A percentile compares a stretch with the other conserved stretches of the same genome.
Conservation (phyloP, 495 filamentous ascomycete species). For the Melanomma pulvis-pyrius region DNA sequence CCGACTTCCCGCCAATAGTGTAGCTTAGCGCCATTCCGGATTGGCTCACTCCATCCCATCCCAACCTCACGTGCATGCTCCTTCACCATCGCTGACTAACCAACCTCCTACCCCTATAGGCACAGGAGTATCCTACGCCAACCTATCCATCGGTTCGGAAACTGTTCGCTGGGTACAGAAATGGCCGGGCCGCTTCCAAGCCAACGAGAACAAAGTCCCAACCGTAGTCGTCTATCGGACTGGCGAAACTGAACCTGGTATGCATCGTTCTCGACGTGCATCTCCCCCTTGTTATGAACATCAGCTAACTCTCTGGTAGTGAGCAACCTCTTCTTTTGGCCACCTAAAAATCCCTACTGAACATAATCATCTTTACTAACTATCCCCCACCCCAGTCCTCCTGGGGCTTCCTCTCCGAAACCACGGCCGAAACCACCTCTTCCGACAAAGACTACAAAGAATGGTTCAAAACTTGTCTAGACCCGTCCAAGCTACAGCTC, state of each 20-base stretch:
- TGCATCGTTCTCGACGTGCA: too few relatives aligned
- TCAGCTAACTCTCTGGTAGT: neutral
- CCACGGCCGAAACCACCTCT: slow-evolving; percentile 49
- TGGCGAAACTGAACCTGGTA: slow-evolving; percentile 14
- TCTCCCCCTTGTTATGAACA: neutral
- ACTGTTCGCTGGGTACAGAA: slow-evolving; percentile 60
- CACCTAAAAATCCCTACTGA: too few relatives aligned
- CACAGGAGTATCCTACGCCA: slow-evolving; percentile 58
- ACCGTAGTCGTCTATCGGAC: slow-evolving; percentile 58
- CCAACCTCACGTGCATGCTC: slow-evolving; percentile 4
- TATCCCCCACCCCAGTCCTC: slow-evolving; percentile 46
- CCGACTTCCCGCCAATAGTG: neutral
- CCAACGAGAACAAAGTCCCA: slow-evolving; percentile 63
- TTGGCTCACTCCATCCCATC: neutral
- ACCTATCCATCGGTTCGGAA: slow-evolving; percentile 48
- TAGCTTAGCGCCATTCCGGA: neutral
- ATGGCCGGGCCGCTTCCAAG: slow-evolving; percentile 61
- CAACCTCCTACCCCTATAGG: slow-evolving; percentile 5
- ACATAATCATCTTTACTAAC: too few relatives aligned
- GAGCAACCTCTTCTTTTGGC: neutral
- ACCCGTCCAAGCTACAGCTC: slow-evolving; percentile 49
- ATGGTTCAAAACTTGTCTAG: slow-evolving; percentile 67
- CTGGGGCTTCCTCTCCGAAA: slow-evolving; percentile 61
- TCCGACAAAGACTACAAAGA: slow-evolving; percentile 49
- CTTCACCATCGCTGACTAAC: slow-evolving; percentile 21